Percentiles rank a stretch among this genome's conserved stretches.
phyloP scores from a whole-genome alignment of 805 yeast species.

The Ogataea salicorniae region DNA sequence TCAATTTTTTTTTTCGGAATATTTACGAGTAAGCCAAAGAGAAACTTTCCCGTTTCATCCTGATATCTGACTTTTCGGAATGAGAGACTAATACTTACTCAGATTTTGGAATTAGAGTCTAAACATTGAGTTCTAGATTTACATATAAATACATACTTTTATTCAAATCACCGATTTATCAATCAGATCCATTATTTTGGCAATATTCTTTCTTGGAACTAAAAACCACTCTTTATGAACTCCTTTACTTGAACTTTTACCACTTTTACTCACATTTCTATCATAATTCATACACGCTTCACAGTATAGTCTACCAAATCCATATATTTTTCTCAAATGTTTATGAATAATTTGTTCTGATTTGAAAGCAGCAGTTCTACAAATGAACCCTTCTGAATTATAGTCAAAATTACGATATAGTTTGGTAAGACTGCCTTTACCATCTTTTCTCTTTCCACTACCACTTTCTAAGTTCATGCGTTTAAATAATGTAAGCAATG shows the following conservation, averaged over 20 bases:
- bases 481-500: conserved; percentile 9
- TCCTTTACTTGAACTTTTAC: conserved; percentile 7
- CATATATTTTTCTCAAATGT: conserved; percentile 34
- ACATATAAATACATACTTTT: neutral
- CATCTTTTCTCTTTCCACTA: neutral
- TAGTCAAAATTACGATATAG: conserved; percentile 18
- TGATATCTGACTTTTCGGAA: too few species aligned
- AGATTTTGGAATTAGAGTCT: too few species aligned
- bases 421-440: too few species aligned
- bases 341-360: conserved; percentile 42
- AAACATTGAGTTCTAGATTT: neutral
- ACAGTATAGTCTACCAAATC: conserved; percentile 45
- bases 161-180: conserved; percentile 20
- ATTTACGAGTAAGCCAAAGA: too few species aligned
- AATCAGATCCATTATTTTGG: conserved; percentile 29
- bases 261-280: neutral
- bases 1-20: too few species aligned
- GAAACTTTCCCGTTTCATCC: too few species aligned
- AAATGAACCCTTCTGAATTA: conserved; percentile 33
- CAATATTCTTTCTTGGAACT: conserved; percentile 39
- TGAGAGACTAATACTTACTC: too few species aligned
- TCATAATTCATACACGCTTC: conserved; percentile 34
- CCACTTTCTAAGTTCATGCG: conserved; percentile 2
- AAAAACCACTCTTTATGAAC: conserved; percentile 54
- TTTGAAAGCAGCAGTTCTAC: conserved; percentile 22